Conservation (phyloP, 2,329 filamentous ascomycete genomes). For the Dothistroma pini region DNA sequence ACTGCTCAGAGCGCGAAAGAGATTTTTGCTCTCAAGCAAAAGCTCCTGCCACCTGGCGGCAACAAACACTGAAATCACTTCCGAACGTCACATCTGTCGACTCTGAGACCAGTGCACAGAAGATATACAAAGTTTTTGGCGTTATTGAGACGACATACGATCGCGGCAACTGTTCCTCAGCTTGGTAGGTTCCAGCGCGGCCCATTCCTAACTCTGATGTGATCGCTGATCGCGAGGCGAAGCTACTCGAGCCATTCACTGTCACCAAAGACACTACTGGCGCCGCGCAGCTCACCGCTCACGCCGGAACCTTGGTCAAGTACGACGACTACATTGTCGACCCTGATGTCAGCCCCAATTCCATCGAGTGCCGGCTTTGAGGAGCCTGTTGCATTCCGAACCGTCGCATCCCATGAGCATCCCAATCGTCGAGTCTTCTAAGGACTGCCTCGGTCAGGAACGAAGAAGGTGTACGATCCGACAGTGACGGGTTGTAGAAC, state of each 20-base stretch:
- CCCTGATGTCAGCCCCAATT: constrained; percentile 9
- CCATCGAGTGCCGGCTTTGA: constrained; percentile 9
- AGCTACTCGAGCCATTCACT: constrained; percentile 13
- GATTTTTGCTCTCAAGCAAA: constrained; percentile 13
- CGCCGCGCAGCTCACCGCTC: constrained; percentile 3
- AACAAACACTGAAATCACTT: constrained; percentile 18
- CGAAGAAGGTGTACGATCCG: too few relatives aligned
- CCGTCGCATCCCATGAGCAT: too few relatives aligned
- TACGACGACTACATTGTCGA: constrained; percentile 15
- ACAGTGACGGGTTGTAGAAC: too few relatives aligned
- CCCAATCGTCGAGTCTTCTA: too few relatives aligned
- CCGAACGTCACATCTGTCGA: constrained; percentile 13
- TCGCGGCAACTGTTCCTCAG: constrained; percentile 13
- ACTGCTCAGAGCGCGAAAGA: constrained; percentile 11
- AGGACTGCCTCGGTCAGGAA: too few relatives aligned
- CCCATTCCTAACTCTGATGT: neutral
- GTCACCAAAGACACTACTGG: constrained; percentile 10
- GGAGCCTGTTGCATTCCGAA: too few relatives aligned
- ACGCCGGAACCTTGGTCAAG: constrained; percentile 5
- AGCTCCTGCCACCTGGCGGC: constrained; percentile 10
- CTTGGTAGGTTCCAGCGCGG: constrained; percentile 9
- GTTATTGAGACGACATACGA: constrained; percentile 16
- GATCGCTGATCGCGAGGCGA: neutral
- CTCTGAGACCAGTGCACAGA: constrained; percentile 5
- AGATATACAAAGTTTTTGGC: constrained; percentile 13